Evolutionary conservation across 169 alveolate species (phyloP).

Genomic region (Cryptosporidium baileyi): DNA sequence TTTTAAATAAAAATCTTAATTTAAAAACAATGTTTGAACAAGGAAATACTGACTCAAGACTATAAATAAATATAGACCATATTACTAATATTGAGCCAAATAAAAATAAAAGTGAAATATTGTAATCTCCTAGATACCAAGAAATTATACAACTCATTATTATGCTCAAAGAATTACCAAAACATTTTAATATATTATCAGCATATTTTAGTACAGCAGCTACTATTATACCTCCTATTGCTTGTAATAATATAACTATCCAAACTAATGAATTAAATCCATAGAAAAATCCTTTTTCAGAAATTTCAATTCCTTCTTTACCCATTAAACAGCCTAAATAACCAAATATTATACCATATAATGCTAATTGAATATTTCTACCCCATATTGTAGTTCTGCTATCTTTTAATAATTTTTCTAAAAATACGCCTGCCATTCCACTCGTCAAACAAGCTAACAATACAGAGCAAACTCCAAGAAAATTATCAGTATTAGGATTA

Average conservation of each 20-base stretch:
- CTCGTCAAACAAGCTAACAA: slow-evolving; percentile 79
- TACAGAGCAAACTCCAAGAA: slow-evolving; percentile 79
- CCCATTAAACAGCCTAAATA: slow-evolving; percentile 62
- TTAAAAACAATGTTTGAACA: neutral
- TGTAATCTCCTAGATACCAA: slow-evolving; percentile 60
- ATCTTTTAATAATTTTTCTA: slow-evolving; percentile 77
- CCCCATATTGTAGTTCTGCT: slow-evolving; percentile 73
- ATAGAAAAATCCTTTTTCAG: slow-evolving; percentile 73
- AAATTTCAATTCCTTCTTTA: slow-evolving; percentile 64
- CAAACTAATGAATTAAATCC: slow-evolving; percentile 75
- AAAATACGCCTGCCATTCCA: slow-evolving; percentile 81
- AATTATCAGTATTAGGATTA: neutral
- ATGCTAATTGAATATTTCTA: slow-evolving; percentile 79
- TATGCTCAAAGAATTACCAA: slow-evolving; percentile 76
- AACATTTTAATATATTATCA: slow-evolving; percentile 80
- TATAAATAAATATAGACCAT: slow-evolving; percentile 63
- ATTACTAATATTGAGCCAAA: slow-evolving; percentile 42
- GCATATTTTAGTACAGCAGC: slow-evolving; percentile 84
- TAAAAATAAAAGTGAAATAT: neutral
- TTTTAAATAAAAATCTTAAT: slow-evolving; percentile 4
- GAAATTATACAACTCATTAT: slow-evolving; percentile 65
- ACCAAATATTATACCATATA: slow-evolving; percentile 73
- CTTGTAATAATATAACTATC: slow-evolving; percentile 75
- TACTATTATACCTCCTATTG: slow-evolving; percentile 82
- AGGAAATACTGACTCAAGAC: slow-evolving; percentile 22